A percentile compares a stretch with the other conserved stretches of the same genome.
Evolutionary conservation across 1,284 basidiomycete species (phyloP).

Genomic region (Trametes hirsuta): DNA sequence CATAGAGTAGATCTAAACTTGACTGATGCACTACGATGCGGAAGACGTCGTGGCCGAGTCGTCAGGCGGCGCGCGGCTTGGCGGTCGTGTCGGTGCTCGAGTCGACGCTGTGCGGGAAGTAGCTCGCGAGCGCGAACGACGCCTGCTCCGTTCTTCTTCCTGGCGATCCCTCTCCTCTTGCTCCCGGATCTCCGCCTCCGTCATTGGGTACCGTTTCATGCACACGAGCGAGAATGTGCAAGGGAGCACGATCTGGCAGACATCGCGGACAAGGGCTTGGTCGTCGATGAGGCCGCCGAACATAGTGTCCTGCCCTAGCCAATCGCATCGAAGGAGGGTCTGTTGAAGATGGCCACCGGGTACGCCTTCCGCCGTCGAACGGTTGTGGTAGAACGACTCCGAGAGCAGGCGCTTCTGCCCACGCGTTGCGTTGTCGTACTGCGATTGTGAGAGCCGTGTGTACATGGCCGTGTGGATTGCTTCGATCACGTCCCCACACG

Average conservation of each 20-base stretch:
- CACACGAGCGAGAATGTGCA: constrained; percentile 65
- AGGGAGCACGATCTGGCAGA: constrained; percentile 53
- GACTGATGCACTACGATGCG: background rate
- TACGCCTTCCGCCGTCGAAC: constrained; percentile 60
- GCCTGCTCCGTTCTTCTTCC: constrained; percentile 23
- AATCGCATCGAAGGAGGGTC: constrained; percentile 66
- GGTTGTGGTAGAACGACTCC: constrained; percentile 62
- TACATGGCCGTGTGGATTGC: constrained; percentile 53
- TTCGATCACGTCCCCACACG: constrained; percentile 75
- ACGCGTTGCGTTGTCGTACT: constrained; percentile 48
- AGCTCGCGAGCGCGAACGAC: constrained; percentile 24
- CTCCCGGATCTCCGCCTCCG: constrained; percentile 52
- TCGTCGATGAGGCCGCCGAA: constrained; percentile 62
- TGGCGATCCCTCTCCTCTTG: constrained; percentile 31
- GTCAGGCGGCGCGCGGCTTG: constrained; percentile 14
- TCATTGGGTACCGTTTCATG: constrained; percentile 48
- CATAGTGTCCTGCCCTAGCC: constrained; percentile 55
- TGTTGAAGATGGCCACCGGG: constrained; percentile 68
- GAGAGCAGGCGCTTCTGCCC: constrained; percentile 44
- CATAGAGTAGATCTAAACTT: background rate
- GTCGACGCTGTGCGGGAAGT: constrained; percentile 26
- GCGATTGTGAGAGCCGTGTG: constrained; percentile 49
- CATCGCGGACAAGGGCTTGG: constrained; percentile 45
- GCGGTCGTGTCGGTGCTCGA: constrained; percentile 19
- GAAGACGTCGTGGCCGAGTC: constrained; percentile 7